Conservation (phyloP, 164 flowering plant species). For the Sextonia rubra region DNA sequence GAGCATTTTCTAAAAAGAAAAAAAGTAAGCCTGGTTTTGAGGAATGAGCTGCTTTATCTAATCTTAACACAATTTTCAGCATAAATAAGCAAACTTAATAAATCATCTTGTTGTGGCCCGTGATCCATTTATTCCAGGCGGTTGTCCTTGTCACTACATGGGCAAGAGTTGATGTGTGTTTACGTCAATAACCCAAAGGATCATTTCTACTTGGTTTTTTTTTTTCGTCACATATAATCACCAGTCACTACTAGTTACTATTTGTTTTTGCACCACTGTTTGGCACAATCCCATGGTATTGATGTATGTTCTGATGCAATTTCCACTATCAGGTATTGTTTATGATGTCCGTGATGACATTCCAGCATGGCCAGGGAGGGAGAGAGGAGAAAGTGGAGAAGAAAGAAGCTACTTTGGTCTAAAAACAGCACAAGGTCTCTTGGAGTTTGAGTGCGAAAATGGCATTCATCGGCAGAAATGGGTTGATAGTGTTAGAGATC, state of each 20-base stretch:
- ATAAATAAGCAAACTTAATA: background rate
- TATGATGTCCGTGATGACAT: slow-evolving; percentile 66
- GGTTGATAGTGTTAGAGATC: slow-evolving; percentile 56
- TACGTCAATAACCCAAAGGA: background rate
- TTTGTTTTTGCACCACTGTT: background rate
- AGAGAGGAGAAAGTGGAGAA: slow-evolving; percentile 42
- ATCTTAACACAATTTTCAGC: background rate
- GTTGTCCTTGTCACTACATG: background rate
- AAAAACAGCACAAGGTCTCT: slow-evolving; percentile 70
- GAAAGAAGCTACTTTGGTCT: slow-evolving; percentile 56
- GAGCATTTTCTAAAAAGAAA: slow-evolving; percentile 77
- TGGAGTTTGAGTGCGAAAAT: slow-evolving; percentile 87
- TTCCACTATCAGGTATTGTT: slow-evolving; percentile 49
- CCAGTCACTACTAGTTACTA: background rate
- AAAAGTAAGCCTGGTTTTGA: slow-evolving; percentile 50
- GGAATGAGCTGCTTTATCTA: background rate
- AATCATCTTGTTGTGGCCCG: background rate
- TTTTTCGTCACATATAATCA: background rate
- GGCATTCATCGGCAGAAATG: slow-evolving; percentile 68
- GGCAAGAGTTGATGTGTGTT: background rate
- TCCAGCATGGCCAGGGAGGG: slow-evolving; percentile 51
- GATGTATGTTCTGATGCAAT: background rate
- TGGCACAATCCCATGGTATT: background rate
- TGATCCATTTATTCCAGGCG: background rate
- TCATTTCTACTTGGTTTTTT: background rate